phyloP scores from a whole-genome alignment of 495 filamentous ascomycete genomes.

The Penicillium canescens region DNA sequence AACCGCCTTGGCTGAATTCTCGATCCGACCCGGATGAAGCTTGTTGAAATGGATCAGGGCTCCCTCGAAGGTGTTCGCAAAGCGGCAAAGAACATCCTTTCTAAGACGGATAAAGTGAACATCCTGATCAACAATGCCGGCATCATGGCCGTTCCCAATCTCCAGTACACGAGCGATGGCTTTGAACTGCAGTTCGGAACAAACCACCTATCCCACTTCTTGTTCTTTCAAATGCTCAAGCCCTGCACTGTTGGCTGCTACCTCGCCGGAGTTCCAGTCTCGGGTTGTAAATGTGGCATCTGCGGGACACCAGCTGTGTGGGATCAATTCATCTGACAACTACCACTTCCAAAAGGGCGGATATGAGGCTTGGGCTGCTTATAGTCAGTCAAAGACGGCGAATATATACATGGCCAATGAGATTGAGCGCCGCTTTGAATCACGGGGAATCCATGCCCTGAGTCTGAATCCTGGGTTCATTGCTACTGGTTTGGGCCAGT shows the following conservation, averaged over 20 bases:
- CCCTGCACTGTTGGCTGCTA: slow-evolving; percentile 39
- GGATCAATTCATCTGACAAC: slow-evolving; percentile 24
- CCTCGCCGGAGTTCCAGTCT: slow-evolving; percentile 39
- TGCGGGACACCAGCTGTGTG: slow-evolving; percentile 29
- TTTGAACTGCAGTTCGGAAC: slow-evolving; percentile 51
- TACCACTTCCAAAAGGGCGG: slow-evolving; percentile 29
- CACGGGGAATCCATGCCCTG: slow-evolving; percentile 36
- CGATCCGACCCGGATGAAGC: not conserved
- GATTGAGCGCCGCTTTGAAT: slow-evolving; percentile 45
- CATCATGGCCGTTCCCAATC: slow-evolving; percentile 45
- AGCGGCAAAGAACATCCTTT: slow-evolving; percentile 38
- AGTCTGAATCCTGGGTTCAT: slow-evolving; percentile 45
- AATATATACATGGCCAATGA: slow-evolving; percentile 46
- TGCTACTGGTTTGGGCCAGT: slow-evolving; percentile 18
- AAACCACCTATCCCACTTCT: slow-evolving; percentile 54
- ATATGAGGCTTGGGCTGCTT: slow-evolving; percentile 38
- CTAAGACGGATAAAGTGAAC: slow-evolving; percentile 41
- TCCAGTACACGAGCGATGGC: slow-evolving; percentile 38
- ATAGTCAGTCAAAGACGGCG: slow-evolving; percentile 39
- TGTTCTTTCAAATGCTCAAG: slow-evolving; percentile 50
- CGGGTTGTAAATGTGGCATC: slow-evolving; percentile 46
- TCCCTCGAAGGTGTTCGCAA: slow-evolving; percentile 44
- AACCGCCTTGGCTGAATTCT: too few relatives aligned
- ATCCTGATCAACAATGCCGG: slow-evolving; percentile 51
- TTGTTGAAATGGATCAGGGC: slow-evolving; percentile 38